Base-by-base conservation (phyloP, 2,329 filamentous ascomycete genomes). In the Talaromyces funiculosus region DNA sequence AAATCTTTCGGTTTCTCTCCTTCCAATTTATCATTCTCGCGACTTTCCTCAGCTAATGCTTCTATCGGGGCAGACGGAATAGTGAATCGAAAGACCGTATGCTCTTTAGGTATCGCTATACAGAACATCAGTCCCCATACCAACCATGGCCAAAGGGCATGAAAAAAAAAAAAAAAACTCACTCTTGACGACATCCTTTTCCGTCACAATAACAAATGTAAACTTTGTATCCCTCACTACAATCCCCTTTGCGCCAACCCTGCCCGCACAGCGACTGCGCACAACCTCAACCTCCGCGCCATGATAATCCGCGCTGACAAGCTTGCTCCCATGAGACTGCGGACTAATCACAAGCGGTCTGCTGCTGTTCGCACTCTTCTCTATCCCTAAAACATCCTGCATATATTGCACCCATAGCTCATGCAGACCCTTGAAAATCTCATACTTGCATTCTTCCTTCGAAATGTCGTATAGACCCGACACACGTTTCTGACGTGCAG, bases 251-350 rank as follows among this genome's bases (percentile, higher is more conserved):
- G 93, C 76, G 0, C 94, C 93, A 0, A 99, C 92, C 16, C 93
- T 82, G 58, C 89, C 86, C 16, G 88, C 84, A 72, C 92, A 97
- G 31, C 84, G 78, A 73, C 92, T 94, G 67, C 92, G 79, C 59
- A 93, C 89, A 22, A 97, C 90, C 76, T 92, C 86, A 20, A 97
- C 73, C 66, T 86, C 79, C 16, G 93, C 92, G 1, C 94, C 94
- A 72, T 97, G 92, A 68, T 92, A 93, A 75, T 99, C 94, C 1
- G 92, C 93, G 61, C 88, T 90, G 47, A 85, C 86, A 35, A 99
- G 78, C 73, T 94, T 89, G 57, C 71, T 73, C 20, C 78, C 78
- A 64, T 77, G 74, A 43, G 69, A 69, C 38, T 69, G 63, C 4
- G 89, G 88, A 4, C 87, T 89, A 2, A 87, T 82, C 42, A 63